Percentiles rank a stretch among this genome's conserved stretches.
Conservation (phyloP, 2,329 filamentous ascomycete genomes). For the Alternaria longipes region DNA sequence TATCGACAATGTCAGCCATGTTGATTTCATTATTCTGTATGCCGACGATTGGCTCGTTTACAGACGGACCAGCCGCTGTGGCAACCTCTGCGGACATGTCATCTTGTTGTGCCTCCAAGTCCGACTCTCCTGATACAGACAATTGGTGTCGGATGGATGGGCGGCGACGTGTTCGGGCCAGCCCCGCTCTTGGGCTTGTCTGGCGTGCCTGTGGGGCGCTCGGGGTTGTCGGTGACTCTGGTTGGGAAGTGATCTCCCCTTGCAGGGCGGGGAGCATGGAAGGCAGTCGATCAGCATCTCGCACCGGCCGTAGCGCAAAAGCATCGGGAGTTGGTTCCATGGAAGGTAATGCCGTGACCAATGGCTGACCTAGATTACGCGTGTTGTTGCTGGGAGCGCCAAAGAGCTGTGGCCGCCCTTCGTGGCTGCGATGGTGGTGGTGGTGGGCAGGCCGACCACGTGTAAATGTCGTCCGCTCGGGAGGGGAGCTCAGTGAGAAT, state of each 20-base stretch:
- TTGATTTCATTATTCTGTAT: slow-evolving; percentile 82
- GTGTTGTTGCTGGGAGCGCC: slow-evolving; percentile 34
- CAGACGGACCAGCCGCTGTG: slow-evolving; percentile 75
- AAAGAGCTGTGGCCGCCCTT: slow-evolving; percentile 51
- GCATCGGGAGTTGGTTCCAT: slow-evolving; percentile 72
- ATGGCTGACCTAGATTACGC: slow-evolving; percentile 68
- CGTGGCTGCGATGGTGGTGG: slow-evolving; percentile 59
- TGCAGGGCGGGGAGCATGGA: slow-evolving; percentile 80
- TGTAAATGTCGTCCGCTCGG: slow-evolving; percentile 73
- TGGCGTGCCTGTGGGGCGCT: slow-evolving; percentile 44
- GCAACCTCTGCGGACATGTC: slow-evolving; percentile 82
- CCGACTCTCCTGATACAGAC: slow-evolving; percentile 84
- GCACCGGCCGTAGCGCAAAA: slow-evolving; percentile 78
- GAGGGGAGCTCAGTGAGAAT: slow-evolving; percentile 74
- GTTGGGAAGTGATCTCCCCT: slow-evolving; percentile 80
- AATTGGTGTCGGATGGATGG: slow-evolving; percentile 90
- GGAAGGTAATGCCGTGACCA: slow-evolving; percentile 71
- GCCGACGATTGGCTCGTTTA: slow-evolving; percentile 75
- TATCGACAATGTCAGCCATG: slow-evolving; percentile 87
- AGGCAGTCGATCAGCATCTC: slow-evolving; percentile 85
- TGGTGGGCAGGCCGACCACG: slow-evolving; percentile 64
- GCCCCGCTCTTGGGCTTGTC: slow-evolving; percentile 55
- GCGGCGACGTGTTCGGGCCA: slow-evolving; percentile 69
- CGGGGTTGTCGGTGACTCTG: slow-evolving; percentile 69
- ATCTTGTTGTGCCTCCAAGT: slow-evolving; percentile 81